These are phyloP conservation scores for Kluyveromyces aestuarii DNA, from an alignment of 805 yeast species.

Conservation along the genomic window DNA sequence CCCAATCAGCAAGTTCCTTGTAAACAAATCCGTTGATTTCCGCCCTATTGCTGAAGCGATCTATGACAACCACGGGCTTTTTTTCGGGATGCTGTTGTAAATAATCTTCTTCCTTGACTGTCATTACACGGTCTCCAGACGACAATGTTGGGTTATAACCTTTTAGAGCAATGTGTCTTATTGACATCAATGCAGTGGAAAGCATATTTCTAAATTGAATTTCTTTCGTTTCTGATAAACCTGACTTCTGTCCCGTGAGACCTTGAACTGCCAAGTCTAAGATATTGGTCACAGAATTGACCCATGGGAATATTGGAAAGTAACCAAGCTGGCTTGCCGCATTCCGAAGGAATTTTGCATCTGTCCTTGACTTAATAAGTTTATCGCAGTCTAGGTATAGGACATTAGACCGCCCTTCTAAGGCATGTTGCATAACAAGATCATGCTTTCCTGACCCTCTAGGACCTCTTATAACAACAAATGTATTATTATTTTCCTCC, in stretches of 20 bases:
- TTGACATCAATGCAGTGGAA: conserved; percentile 58
- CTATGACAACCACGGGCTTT: conserved; percentile 80
- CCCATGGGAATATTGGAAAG: conserved; percentile 90
- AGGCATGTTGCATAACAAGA: conserved; percentile 58
- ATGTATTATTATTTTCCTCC: conserved; percentile 82
- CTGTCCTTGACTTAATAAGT: conserved; percentile 65
- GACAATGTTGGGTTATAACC: conserved; percentile 32
- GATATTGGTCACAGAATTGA: conserved; percentile 67
- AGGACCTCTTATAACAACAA: conserved; percentile 86
- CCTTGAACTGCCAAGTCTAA: conserved; percentile 84
- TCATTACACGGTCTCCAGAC: conserved; percentile 25
- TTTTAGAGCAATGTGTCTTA: conserved; percentile 52
- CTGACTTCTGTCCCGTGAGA: conserved; percentile 88
- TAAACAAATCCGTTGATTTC: conserved; percentile 58
- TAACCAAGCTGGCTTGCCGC: conserved; percentile 79
- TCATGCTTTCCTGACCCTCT: conserved; percentile 91
- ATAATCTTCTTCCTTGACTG: conserved; percentile 66
- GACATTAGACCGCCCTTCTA: conserved; percentile 50
- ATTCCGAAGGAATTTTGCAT: conserved; percentile 53
- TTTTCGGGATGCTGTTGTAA: conserved; percentile 77
- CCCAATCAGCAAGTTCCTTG: conserved; percentile 80
- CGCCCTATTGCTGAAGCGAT: conserved; percentile 55
- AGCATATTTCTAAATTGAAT: conserved; percentile 75
- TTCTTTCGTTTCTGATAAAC: conserved; percentile 75
- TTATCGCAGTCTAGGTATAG: conserved; percentile 73